Evolutionary conservation across 352 stramenopile species (phyloP).

Genomic region (Achlya hypogyna): DNA sequence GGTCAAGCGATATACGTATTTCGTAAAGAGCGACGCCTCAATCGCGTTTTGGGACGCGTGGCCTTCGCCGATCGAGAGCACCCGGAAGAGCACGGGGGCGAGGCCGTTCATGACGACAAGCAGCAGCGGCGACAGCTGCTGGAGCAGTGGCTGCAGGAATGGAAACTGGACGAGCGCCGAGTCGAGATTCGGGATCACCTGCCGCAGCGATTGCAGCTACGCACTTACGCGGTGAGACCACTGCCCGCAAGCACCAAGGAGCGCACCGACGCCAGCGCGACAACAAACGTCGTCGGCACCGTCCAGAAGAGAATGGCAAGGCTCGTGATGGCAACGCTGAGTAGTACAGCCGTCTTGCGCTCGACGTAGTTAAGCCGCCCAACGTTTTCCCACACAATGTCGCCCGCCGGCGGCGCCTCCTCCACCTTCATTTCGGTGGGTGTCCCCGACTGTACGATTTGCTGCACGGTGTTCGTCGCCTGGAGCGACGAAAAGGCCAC

Average conservation of each 20-base stretch:
- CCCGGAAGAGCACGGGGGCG: constrained; percentile 53
- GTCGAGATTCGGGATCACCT: constrained; percentile 40
- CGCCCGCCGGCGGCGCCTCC: constrained; percentile 51
- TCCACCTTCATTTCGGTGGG: constrained; percentile 48
- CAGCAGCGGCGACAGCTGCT: constrained; percentile 55
- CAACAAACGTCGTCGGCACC: constrained; percentile 62
- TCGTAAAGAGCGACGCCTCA: constrained; percentile 58
- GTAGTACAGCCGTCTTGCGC: constrained; percentile 52
- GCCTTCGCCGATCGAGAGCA: constrained; percentile 52
- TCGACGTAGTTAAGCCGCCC: constrained; percentile 48
- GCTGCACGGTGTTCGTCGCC: constrained; percentile 53
- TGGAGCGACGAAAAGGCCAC: constrained; percentile 60
- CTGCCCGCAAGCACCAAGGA: background rate
- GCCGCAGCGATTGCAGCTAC: constrained; percentile 40
- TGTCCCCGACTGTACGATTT: constrained; percentile 62
- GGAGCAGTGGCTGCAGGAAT: constrained; percentile 40
- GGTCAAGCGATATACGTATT: constrained; percentile 20
- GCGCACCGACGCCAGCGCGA: constrained; percentile 46
- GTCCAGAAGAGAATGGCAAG: constrained; percentile 73
- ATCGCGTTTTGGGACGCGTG: constrained; percentile 59
- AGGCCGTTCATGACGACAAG: constrained; percentile 63
- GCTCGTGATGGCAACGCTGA: constrained; percentile 33
- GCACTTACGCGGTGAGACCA: background rate
- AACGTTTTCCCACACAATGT: constrained; percentile 76
- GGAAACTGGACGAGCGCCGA: constrained; percentile 35